These are phyloP conservation scores for Curvularia sp. DNA, from an alignment of 2,329 filamentous ascomycete species.

Conservation along the genomic window DNA sequence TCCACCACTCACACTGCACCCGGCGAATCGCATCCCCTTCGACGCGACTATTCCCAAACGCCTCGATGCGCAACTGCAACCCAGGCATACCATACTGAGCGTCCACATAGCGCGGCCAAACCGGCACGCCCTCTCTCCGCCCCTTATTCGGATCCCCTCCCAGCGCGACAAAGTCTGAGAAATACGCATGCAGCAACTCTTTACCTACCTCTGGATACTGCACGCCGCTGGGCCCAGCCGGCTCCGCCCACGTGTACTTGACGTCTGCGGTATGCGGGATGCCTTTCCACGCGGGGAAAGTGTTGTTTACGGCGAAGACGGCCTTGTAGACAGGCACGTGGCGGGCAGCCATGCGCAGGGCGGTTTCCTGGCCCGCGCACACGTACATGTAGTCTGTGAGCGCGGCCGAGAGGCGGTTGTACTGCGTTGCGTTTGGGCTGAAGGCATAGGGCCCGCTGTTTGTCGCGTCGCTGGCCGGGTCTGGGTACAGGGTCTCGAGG, in stretches of 20 bases:
- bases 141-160: conserved; percentile 51
- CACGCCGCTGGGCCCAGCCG: conserved; percentile 53
- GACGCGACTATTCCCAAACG: conserved; percentile 35
- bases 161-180: conserved; percentile 52
- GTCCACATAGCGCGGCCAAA: conserved; percentile 52
- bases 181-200: conserved; percentile 49
- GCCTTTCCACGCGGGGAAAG: conserved; percentile 29
- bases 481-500: conserved; percentile 36
- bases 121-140: conserved; percentile 30
- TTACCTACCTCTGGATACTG: conserved; percentile 52
- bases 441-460: conserved; percentile 47
- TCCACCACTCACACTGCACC: conserved; percentile 41
- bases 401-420: conserved; percentile 54
- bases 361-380: conserved; percentile 57
- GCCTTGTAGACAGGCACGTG: conserved; percentile 41
- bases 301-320: conserved; percentile 33
- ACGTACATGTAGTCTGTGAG: conserved; percentile 56
- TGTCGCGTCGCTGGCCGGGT: conserved; percentile 21
- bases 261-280: conserved; percentile 37
- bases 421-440: conserved; percentile 56
- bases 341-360: conserved; percentile 47
- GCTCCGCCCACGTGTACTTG: conserved; percentile 59
- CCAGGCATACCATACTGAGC: conserved; percentile 16
- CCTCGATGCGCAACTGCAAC: conserved; percentile 33
- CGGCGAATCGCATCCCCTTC: conserved; percentile 38